These are phyloP conservation scores for Lathyrus aphaca DNA, from an alignment of 306 rosid species.

Conservation along the genomic window DNA sequence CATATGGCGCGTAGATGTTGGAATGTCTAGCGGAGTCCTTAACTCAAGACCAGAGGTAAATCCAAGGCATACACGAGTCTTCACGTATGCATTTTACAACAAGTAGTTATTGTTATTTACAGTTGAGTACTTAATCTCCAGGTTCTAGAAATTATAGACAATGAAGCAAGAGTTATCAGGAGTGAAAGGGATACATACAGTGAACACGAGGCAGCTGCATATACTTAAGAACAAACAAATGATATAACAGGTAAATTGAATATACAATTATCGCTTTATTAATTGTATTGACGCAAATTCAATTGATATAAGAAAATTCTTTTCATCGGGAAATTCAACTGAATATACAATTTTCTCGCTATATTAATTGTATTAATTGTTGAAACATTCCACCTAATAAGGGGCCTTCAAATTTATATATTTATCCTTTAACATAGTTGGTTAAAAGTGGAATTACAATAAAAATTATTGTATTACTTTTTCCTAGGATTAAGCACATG, in stretches of 20 bases:
- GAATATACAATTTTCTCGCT: slow-evolving; percentile 5
- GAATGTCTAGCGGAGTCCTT: slow-evolving; percentile 98
- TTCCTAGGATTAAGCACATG: too few species aligned
- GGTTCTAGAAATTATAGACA: slow-evolving; percentile 80
- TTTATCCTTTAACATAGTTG: not conserved
- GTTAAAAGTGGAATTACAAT: not conserved
- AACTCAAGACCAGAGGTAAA: slow-evolving; percentile 94
- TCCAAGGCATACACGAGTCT: not conserved
- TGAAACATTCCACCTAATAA: not conserved
- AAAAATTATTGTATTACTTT: not conserved
- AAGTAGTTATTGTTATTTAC: slow-evolving; percentile 24
- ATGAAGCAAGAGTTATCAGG: slow-evolving; percentile 72
- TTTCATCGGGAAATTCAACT: slow-evolving; percentile 3
- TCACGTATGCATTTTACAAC: not conserved
- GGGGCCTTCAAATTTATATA: not conserved
- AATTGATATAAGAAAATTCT: slow-evolving; percentile 20
- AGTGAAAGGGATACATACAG: slow-evolving; percentile 57
- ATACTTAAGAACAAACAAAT: slow-evolving; percentile 47
- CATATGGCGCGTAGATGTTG: slow-evolving; percentile 97
- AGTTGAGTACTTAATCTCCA: slow-evolving; percentile 41
- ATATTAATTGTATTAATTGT: slow-evolving; percentile 31
- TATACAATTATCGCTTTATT: slow-evolving; percentile 9
- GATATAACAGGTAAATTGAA: slow-evolving; percentile 45
- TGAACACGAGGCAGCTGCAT: slow-evolving; percentile 64
- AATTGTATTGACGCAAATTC: slow-evolving; percentile 14